A percentile compares a stretch with the other conserved stretches of the same genome.
Evolutionary conservation across 2,329 filamentous ascomycete genomes (phyloP).

Genomic region (Venturia pyrina): DNA sequence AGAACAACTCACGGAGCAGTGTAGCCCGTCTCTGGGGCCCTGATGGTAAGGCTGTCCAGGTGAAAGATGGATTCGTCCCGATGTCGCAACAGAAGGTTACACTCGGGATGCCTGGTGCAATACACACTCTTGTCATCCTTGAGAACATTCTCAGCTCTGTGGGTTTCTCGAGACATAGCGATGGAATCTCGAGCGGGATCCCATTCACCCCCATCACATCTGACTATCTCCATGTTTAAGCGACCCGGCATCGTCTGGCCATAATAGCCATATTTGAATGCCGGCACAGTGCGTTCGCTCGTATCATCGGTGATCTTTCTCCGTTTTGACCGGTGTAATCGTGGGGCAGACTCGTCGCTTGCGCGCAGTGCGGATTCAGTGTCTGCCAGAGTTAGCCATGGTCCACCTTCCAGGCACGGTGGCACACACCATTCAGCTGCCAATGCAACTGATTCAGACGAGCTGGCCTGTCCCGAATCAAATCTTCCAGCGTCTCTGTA

Average conservation of each 20-base stretch:
- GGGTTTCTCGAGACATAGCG: conserved; percentile 24
- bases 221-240: conserved; percentile 77
- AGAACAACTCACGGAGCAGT: conserved; percentile 65
- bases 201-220: conserved; percentile 72
- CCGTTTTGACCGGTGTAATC: background rate
- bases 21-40: conserved; percentile 70
- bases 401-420: background rate
- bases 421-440: conserved; percentile 9
- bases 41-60: conserved; percentile 78
- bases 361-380: conserved; percentile 5
- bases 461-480: conserved; percentile 1
- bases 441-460: background rate
- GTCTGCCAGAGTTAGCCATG: background rate
- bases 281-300: background rate
- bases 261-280: conserved; percentile 71
- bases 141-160: conserved; percentile 71
- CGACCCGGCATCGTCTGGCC: conserved; percentile 78
- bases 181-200: conserved; percentile 26
- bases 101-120: conserved; percentile 77
- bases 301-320: conserved; percentile 4
- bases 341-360: background rate
- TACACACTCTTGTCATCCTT: conserved; percentile 77
- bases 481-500: background rate
- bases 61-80: conserved; percentile 71
- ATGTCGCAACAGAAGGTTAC: conserved; percentile 78